Conservation (phyloP, 192 early-diverging fungal genomes). For the Funneliformis geosporum region DNA sequence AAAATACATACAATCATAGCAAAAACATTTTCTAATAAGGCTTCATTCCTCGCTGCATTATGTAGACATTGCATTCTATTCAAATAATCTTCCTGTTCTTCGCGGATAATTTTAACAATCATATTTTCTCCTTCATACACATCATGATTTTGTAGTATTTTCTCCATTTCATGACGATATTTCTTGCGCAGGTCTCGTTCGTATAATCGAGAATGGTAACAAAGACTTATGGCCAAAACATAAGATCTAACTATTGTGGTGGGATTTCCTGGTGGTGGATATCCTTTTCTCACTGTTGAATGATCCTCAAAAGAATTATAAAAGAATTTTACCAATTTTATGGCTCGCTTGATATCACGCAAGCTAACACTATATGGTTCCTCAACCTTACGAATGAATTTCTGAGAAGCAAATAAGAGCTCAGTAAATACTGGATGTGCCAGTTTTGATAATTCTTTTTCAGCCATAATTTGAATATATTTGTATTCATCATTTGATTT, state of each 20-base stretch:
- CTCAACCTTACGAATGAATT: conserved; percentile 17
- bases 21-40: conserved; percentile 17
- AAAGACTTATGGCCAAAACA: conserved; percentile 20
- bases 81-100: conserved; percentile 21
- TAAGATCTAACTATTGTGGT: not conserved
- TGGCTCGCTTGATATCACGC: conserved; percentile 19
- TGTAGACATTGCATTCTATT: not conserved
- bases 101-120: not conserved
- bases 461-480: not conserved
- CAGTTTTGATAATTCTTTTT: too few species aligned
- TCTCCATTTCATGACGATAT: not conserved
- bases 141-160: conserved; percentile 7
- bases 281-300: too few species aligned
- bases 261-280: too few species aligned
- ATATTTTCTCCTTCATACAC: not conserved
- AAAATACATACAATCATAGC: conserved; percentile 28
- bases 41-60: not conserved
- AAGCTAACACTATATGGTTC: conserved; percentile 16
- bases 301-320: too few species aligned
- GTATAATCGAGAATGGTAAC: too few species aligned
- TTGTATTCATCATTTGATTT: too few species aligned
- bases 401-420: conserved; percentile 18
- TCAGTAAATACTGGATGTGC: not conserved
- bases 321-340: not conserved
- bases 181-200: too few species aligned